Evolutionary conservation across 495 filamentous ascomycete species (phyloP), one percentile per base, ranked within the genome.

Genomic region (Penicillium crystallinum): DNA sequence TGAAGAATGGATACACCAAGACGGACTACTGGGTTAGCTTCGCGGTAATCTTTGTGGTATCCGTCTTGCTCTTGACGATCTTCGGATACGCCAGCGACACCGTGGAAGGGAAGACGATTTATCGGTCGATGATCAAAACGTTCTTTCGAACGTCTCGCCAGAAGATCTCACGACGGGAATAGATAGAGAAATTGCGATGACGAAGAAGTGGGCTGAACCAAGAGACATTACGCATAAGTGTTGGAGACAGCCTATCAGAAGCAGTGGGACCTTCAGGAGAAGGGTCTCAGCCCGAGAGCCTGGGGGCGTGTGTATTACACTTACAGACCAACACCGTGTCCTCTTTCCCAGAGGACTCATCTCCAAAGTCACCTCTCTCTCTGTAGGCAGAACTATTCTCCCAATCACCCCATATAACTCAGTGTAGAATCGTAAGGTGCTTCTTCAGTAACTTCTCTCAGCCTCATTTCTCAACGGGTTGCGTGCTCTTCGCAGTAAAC

Each of bases 11-110:
- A 15, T 92, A 87, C 66, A 81, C 75, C 0, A 62, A 73, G 19
- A 76, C 60, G 30, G 77, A 84, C 34, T 95, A 90, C 61, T 95
- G 90, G 89, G 74, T 77, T 17, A 69, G 74, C 30, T 91, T 91
- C 62, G 83, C 73, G 6, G 79, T 90, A 34, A 81, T 89, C 33
- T 77, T 90, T 40, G 74, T 73, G 21, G 35, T 87, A 22, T 87
- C 85, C 3, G 71, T 90, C 37, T 27, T 85, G 14, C 53, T 79
- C 15, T 64, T 95, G 49, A 39, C 58, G 1, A 25, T 73, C 3
- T 80, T 79, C 48, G 77, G 77, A 1, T 61, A 62, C 29, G 57
- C 71, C 23, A 79, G 77, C 52, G 71, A 73, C 38, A 79, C 76
- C 0, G 64, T 80, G 44, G 76, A 79, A 52, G 77, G 77, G 1